phyloP scores from a whole-genome alignment of 805 yeast genomes.

The Maudiozyma serrabonitensis region DNA sequence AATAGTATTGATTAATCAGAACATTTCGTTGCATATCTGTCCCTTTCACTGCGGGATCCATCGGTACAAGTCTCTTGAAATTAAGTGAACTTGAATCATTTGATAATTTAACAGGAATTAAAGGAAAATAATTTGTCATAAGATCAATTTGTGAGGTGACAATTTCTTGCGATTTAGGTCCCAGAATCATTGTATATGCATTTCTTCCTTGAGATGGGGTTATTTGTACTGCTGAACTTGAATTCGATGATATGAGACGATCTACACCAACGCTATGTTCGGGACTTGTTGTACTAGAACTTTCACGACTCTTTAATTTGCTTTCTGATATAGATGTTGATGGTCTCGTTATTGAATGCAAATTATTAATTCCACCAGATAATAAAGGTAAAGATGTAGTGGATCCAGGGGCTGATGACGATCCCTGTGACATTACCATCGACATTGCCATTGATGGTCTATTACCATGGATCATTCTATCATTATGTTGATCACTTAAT shows the following conservation, averaged over 20 bases:
- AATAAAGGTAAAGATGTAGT: background rate
- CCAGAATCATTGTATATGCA: slow-evolving; percentile 21
- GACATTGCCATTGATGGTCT: too few species aligned
- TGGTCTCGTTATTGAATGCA: background rate
- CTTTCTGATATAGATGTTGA: background rate
- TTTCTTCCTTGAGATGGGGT: slow-evolving; percentile 15
- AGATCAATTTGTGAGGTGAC: slow-evolving; percentile 19
- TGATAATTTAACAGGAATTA: slow-evolving; percentile 19
- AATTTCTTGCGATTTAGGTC: slow-evolving; percentile 21
- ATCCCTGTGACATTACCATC: slow-evolving; percentile 6
- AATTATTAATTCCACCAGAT: background rate
- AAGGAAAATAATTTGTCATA: slow-evolving; percentile 24
- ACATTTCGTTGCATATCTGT: slow-evolving; percentile 6
- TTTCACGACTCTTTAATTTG: background rate
- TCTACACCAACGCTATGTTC: background rate
- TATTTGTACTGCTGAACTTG: slow-evolving; percentile 11
- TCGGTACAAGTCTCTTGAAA: slow-evolving; percentile 16
- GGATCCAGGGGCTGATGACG: background rate
- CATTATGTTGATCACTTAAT: background rate
- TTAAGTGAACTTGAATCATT: slow-evolving; percentile 8
- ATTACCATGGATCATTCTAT: too few species aligned
- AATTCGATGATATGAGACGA: background rate
- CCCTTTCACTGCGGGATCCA: slow-evolving; percentile 9
- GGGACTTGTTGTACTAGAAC: background rate
- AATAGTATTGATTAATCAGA: slow-evolving; percentile 53